Evolutionary conservation across 2,329 filamentous ascomycete species (phyloP).

Genomic region (Ophiostoma ips): DNA sequence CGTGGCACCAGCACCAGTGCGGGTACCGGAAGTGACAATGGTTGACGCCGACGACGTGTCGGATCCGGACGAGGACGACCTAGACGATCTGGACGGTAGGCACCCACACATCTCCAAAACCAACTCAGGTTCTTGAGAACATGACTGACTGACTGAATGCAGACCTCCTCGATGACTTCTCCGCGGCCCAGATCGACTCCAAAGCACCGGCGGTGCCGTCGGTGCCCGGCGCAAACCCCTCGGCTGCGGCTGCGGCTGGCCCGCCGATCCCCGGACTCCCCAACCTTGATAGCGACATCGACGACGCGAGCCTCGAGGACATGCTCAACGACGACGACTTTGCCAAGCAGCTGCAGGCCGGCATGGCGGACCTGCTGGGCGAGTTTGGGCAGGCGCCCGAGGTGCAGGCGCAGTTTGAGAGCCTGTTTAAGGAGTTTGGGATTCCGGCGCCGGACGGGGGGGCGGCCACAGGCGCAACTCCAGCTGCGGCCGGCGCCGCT

Average conservation of each 20-base stretch:
- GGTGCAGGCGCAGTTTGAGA: conserved; percentile 67
- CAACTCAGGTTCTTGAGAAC: not conserved
- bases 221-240: conserved; percentile 13
- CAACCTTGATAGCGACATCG: conserved; percentile 11
- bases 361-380: conserved; percentile 73
- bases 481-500: no score
- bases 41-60: conserved; percentile 44
- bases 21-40: conserved; percentile 10
- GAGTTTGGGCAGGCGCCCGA: conserved; percentile 54
- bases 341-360: conserved; percentile 70
- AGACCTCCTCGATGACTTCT: conserved; percentile 93
- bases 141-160: not conserved
- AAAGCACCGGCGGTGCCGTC: conserved; percentile 23
- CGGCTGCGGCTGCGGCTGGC: conserved; percentile 8
- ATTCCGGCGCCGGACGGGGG: not conserved
- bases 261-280: conserved; percentile 6
- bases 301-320: conserved; percentile 22
- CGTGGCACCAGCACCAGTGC: not conserved
- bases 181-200: conserved; percentile 43
- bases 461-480: no score
- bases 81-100: conserved; percentile 81
- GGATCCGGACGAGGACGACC: conserved; percentile 83
- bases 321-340: conserved; percentile 61
- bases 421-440: conserved; percentile 59
- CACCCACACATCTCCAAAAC: not conserved